Evolutionary conservation across 164 flowering plant genomes (phyloP).

Genomic region (Berberis vulgaris): DNA sequence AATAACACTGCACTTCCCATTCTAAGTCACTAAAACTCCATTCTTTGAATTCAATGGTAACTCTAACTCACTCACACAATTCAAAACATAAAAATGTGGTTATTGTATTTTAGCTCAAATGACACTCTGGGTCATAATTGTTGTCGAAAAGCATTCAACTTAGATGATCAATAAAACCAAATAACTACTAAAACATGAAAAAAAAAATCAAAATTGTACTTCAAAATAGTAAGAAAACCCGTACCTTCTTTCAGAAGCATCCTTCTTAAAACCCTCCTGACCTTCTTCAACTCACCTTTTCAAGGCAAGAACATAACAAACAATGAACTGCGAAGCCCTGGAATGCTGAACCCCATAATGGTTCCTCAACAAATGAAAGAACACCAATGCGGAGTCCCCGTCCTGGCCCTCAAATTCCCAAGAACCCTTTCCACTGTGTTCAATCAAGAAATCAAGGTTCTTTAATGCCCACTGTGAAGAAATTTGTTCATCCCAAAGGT

Average conservation of each 20-base stretch:
- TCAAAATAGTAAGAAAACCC: background rate
- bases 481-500: conserved; percentile 4
- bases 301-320: conserved; percentile 47
- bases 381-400: background rate
- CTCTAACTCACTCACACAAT: too few relatives aligned
- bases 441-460: conserved; percentile 11
- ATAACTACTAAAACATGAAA: background rate
- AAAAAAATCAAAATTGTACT: background rate
- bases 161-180: background rate
- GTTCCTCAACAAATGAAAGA: conserved; percentile 13
- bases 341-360: conserved; percentile 38
- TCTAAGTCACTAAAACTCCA: too few relatives aligned
- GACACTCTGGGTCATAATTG: too few relatives aligned
- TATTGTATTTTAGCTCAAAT: background rate
- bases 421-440: conserved; percentile 23
- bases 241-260: conserved; percentile 52
- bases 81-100: background rate
- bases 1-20: too few relatives aligned
- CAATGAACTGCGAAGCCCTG: conserved; percentile 24
- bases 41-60: too few relatives aligned
- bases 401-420: conserved; percentile 6
- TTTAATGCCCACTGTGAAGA: conserved; percentile 8
- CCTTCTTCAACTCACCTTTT: conserved; percentile 23
- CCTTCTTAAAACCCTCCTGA: conserved; percentile 24
- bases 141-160: too few relatives aligned